Evolutionary conservation across 2,329 filamentous ascomycete genomes (phyloP), one percentile per base, ranked within the genome.

Genomic region (Fusarium virguliforme): DNA sequence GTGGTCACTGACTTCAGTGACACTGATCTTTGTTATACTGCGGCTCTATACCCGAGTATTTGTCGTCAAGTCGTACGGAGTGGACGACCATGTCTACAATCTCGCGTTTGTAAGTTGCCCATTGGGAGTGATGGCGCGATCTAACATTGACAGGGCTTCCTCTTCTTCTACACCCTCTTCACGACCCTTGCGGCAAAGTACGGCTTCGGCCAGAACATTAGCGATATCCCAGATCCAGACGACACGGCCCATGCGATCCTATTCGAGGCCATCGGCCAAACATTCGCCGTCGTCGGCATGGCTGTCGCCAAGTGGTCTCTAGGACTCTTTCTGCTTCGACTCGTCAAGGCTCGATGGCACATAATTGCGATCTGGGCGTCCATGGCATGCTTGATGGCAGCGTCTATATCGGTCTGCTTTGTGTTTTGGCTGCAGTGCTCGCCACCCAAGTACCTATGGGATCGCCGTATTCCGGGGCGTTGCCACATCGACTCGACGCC

Each of bases 231-330:
- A 8, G 13, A 60, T 3, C 37, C 46, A 3, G 63, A 68, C 6
- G 64, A 77, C 7, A 50, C 74, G 3, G 73, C 75, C 2, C 43
- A 70, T 1, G 79, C 80, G 1, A 71, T 73, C 18, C 72, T 81
- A 22, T 76, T 74, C 68, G 77, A 81, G 61, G 68, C 70, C 13
- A 76, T 80, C 6, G 78, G 79, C 4, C 80, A 82, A 57, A 77
- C 77, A 0, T 82, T 84, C 34, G 79, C 79, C 1, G 72, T 84
- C 6, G 53, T 81, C 2, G 82, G 80, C 12, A 84, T 82, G 76
- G 79, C 79, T 6, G 70, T 80, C 7, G 79, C 81, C 0, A 84
- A 84, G 37, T 67, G 74, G 55, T 82, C 82, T 0, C 71, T 84
- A 0, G 81, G 80, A 0, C 75, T 82, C 8, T 83, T 84, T 56